Conservation (phyloP, 176 grass and related monocot species). For the Cocos nucifera region DNA sequence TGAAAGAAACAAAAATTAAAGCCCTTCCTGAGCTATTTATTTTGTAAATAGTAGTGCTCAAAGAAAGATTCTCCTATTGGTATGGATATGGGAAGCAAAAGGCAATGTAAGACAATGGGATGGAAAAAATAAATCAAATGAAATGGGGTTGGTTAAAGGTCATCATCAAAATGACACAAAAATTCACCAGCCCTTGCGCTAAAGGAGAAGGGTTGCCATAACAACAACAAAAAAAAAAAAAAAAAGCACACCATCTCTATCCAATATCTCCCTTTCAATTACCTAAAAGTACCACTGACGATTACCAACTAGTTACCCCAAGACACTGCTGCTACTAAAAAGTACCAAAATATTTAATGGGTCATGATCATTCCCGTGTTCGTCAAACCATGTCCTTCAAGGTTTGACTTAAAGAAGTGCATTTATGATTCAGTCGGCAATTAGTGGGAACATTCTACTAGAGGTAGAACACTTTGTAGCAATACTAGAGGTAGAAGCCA, state of each 20-base stretch:
- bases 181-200: neutral
- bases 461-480: neutral
- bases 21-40: too few relatives aligned
- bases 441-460: neutral
- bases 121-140: too few relatives aligned
- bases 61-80: too few relatives aligned
- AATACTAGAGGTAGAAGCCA: neutral
- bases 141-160: too few relatives aligned
- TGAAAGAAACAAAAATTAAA: too few relatives aligned
- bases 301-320: too few relatives aligned
- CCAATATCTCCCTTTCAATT: neutral
- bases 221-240: neutral
- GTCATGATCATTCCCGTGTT: neutral
- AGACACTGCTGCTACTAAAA: neutral
- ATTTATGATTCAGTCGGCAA: slow-evolving; percentile 13
- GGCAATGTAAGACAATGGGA: too few relatives aligned
- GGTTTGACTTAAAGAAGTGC: neutral
- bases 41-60: too few relatives aligned
- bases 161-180: neutral
- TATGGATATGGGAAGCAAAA: too few relatives aligned
- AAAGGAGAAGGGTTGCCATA: neutral
- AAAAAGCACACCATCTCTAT: neutral
- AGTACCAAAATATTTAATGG: slow-evolving; percentile 4
- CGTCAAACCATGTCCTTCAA: neutral
- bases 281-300: slow-evolving; percentile 1